Evolutionary conservation across 257 asterid genomes (phyloP).

Genomic region (Jasminum sambac): DNA sequence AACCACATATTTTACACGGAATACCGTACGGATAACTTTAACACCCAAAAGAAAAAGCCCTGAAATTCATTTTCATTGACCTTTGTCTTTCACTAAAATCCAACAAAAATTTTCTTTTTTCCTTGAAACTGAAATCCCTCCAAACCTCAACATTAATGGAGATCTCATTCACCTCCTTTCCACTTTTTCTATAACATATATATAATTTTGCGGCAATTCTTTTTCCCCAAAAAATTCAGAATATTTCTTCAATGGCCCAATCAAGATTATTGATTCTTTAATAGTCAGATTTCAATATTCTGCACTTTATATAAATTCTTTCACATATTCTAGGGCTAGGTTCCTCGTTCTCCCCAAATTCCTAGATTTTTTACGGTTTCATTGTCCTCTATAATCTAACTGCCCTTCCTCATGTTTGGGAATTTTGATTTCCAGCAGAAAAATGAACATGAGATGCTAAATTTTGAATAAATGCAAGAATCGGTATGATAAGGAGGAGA

Average conservation of each 20-base stretch:
- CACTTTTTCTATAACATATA: neutral
- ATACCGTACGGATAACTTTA: too few species aligned
- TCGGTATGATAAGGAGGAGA: slow-evolving; percentile 61
- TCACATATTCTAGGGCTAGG: neutral
- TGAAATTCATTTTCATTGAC: neutral
- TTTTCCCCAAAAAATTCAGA: neutral
- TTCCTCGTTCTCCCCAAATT: neutral
- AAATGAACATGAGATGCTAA: neutral
- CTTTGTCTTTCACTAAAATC: neutral
- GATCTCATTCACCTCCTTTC: neutral
- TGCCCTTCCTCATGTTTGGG: neutral
- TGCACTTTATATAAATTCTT: neutral
- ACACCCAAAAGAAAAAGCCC: too few species aligned
- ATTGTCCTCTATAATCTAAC: neutral
- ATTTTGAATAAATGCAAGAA: slow-evolving; percentile 7
- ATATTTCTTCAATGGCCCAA: neutral
- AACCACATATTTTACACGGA: too few species aligned
- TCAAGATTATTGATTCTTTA: neutral
- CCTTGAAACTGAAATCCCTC: neutral
- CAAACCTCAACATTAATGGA: neutral
- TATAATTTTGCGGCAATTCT: neutral
- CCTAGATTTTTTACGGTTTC: neutral
- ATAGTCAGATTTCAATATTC: neutral
- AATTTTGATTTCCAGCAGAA: neutral
- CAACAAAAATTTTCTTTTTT: neutral